Conservation (phyloP, 441 rosid genomes). For the Pelargonium australe region DNA sequence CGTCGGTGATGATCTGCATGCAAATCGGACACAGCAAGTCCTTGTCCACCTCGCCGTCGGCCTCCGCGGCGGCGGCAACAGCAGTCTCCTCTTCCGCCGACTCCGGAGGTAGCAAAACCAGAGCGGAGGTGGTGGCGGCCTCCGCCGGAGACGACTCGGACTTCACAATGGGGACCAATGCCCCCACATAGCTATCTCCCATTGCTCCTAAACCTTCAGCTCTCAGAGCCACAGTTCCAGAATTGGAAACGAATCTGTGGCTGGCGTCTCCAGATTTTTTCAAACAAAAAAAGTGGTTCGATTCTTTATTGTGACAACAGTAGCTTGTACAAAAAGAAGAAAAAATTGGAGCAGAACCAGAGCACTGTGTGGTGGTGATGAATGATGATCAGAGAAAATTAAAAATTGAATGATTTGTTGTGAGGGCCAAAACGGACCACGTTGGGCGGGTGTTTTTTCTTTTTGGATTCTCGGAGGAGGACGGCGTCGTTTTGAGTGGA, state of each 20-base stretch:
- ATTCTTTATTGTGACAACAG: background rate
- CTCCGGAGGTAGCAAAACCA: background rate
- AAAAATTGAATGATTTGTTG: slow-evolving; percentile 5
- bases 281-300: background rate
- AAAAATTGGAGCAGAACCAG: background rate
- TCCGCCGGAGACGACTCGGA: slow-evolving; percentile 19
- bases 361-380: background rate
- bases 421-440: slow-evolving; percentile 38
- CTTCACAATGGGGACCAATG: slow-evolving; percentile 33
- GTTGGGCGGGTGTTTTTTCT: slow-evolving; percentile 23
- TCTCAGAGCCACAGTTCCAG: background rate
- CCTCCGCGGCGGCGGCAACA: background rate
- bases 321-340: background rate
- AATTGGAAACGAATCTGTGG: slow-evolving; percentile 4
- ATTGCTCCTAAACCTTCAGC: background rate
- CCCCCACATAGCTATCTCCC: slow-evolving; percentile 32
- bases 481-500: background rate
- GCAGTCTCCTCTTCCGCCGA: background rate
- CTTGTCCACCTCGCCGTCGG: slow-evolving; percentile 25
- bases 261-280: background rate
- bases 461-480: background rate
- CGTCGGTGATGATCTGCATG: slow-evolving; percentile 46
- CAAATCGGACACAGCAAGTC: slow-evolving; percentile 43
- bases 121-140: slow-evolving; percentile 1
- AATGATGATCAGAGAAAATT: background rate